Base-by-base conservation (phyloP, 108 stramenopile genomes). In the Nannochloropsis gaditana region DNA sequence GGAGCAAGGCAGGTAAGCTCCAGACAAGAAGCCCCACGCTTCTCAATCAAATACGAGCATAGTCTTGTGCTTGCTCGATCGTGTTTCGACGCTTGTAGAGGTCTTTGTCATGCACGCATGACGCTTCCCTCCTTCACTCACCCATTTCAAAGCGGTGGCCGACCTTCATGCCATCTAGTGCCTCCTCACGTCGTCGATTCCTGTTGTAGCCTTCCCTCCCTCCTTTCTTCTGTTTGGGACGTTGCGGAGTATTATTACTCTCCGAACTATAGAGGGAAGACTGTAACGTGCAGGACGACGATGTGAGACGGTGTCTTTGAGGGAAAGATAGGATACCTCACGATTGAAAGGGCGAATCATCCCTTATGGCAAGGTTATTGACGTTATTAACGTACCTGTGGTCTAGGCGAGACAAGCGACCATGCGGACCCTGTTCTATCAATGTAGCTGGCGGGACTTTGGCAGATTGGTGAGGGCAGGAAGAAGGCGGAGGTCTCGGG, bases 91-190 rank as follows among this genome's bases (percentile, higher is more conserved):
- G 31, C 31, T 1, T 31, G 31, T 0, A 31, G 31, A 31, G 31
- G 31, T 11, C 47, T 50, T 50, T 15, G n/a, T n/a, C 3, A 73
- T 6, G 19, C 15, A 73, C 3, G 19, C 59, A n/a, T 8, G n/a
- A 73, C 59, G 19, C 59, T 6, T 50, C 47, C 47, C 47, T 73
- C 59, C 59, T 73, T 73, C 59, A 73, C 59, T 73, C 59, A 73
- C 59, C 59, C 59, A 73, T 73, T n/a, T 73, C 59, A 73, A 73
- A 73, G 19, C 59, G 4, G 19, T 73, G 59, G 19, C 59, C 59
- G 59, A 73, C 59, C 15, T 73, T 73, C 59, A 73, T 73, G 59
- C 59, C 59, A 73, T n/a, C n/a, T 6, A 73, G n/a, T 15, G 59
- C 59, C 15, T 73, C 59, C 59, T 73, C 59, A 73, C 59, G 59